Percentiles rank a stretch among this genome's conserved stretches.
Conservation (phyloP, 805 yeast species). For the Wickerhamomyces subpelliculosus region DNA sequence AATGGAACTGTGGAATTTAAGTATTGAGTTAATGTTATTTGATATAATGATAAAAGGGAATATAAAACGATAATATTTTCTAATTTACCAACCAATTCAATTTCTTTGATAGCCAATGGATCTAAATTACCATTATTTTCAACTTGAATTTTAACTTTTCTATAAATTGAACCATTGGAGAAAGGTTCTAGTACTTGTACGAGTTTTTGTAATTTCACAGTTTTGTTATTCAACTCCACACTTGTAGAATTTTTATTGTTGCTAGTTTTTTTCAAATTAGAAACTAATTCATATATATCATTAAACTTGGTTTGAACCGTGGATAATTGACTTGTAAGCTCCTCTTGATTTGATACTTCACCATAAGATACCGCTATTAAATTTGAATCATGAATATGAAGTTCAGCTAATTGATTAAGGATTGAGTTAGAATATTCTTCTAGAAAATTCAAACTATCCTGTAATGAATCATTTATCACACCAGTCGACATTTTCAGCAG, state of each 20-base stretch:
- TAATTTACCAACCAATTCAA: conserved; percentile 10
- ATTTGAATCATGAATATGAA: conserved; percentile 5
- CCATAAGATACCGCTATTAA: background rate
- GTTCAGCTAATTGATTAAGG: conserved; percentile 11
- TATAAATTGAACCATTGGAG: conserved; percentile 5
- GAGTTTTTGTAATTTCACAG: conserved; percentile 6
- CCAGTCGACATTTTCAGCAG: conserved; percentile 8
- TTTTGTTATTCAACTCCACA: conserved; percentile 4
- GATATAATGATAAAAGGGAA: conserved; percentile 27
- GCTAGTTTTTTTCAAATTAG: conserved; percentile 1
- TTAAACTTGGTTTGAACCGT: background rate
- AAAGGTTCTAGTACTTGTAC: conserved; percentile 6
- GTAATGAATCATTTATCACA: conserved; percentile 11
- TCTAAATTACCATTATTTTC: background rate
- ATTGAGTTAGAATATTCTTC: conserved; percentile 8
- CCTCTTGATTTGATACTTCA: background rate
- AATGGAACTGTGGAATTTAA: conserved; percentile 36
- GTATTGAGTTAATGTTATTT: conserved; percentile 26
- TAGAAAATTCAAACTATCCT: conserved; percentile 6
- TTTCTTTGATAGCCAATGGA: conserved; percentile 4
- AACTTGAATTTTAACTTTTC: background rate
- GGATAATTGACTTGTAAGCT: background rate
- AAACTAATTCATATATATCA: conserved; percentile 1
- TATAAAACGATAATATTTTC: conserved; percentile 26
- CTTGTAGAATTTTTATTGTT: background rate